Percentiles rank a stretch among this genome's conserved stretches.
These are phyloP conservation scores for Biscogniauxia marginata DNA, from an alignment of 2,329 filamentous ascomycete species.

Conservation along the genomic window DNA sequence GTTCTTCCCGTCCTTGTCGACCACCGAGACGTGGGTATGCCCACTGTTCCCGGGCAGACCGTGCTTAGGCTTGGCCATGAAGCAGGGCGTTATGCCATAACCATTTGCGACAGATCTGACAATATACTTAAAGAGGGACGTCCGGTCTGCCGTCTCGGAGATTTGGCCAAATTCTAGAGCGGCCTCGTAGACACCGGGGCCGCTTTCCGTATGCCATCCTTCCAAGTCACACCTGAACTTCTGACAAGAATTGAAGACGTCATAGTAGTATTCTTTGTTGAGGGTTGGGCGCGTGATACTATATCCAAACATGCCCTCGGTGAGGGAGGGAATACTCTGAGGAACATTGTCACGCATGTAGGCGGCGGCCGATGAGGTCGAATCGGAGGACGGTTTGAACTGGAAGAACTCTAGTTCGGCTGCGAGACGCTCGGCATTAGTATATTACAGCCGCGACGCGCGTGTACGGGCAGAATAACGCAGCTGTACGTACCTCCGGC, in stretches of 20 bases:
- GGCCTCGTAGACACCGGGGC: slow-evolving; percentile 88
- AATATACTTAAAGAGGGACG: slow-evolving; percentile 88
- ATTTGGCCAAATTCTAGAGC: slow-evolving; percentile 90
- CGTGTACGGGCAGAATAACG: not conserved
- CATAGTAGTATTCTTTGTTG: slow-evolving; percentile 81
- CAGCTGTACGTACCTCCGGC: slow-evolving; percentile 63
- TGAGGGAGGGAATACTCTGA: slow-evolving; percentile 63
- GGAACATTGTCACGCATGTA: slow-evolving; percentile 67
- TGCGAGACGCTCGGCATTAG: slow-evolving; percentile 33
- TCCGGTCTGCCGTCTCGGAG: slow-evolving; percentile 85
- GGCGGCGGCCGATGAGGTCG: slow-evolving; percentile 56
- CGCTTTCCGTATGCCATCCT: slow-evolving; percentile 82
- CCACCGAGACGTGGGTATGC: slow-evolving; percentile 90
- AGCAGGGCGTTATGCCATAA: slow-evolving; percentile 91
- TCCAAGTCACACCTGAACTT: slow-evolving; percentile 72
- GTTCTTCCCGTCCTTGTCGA: slow-evolving; percentile 78
- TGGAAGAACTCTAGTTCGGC: slow-evolving; percentile 74
- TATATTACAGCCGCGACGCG: slow-evolving; percentile 1
- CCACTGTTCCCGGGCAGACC: slow-evolving; percentile 92
- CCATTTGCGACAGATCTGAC: slow-evolving; percentile 86
- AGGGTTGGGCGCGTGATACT: slow-evolving; percentile 73
- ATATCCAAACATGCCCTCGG: slow-evolving; percentile 83
- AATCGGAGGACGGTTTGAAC: slow-evolving; percentile 35
- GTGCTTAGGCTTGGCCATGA: slow-evolving; percentile 96
- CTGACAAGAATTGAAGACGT: slow-evolving; percentile 69